Base-by-base conservation (phyloP, 208 protist genomes). In the Trypanosoma cruzi region DNA sequence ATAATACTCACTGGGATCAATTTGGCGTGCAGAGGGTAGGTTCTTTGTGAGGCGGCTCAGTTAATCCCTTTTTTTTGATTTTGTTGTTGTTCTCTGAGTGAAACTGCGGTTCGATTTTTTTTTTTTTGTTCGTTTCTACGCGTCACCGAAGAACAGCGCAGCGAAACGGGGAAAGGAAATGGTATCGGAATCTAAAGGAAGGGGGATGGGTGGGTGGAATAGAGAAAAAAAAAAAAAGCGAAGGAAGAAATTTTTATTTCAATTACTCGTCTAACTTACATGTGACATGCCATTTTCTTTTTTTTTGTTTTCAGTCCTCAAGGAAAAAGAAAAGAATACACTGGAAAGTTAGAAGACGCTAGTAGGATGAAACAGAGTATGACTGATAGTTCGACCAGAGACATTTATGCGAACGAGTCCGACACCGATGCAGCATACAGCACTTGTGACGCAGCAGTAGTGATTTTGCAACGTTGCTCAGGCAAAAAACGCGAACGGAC, bases 1-100 rank as follows among this genome's bases (percentile, higher is more conserved):
- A 53, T 71, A 57, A 26, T 80, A 58, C 16, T 80, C 63, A 57
- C 75, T 44, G 48, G 61, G 36, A 48, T 71, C 63, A 50, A 46
- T n/a, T 63, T 80, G 16, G 29, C 42, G 20, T 64, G 59, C 5
- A 59, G 57, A 50, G 36, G 22, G 36, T 71, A 54, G 44, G 24
- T 1, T 36, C 34, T 18, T 29, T 22, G 2, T 64, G 34, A 8
- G 29, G n/a, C 0, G 34, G 29, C 18, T 20, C n/a, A 40, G 29
- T 4, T 4, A 24, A 40, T 61, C 20, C 10, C 20, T 42, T 34
- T 61, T 61, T 61, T 36, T 61, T 42, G 26, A n/a, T 44, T 24
- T 42, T 61, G n/a, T 2, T 28, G 20, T 36, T 7, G n/a, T n/a
- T n/a, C n/a, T n/a, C n/a, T n/a, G n/a, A n/a, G n/a, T n/a, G n/a